phyloP scores from a whole-genome alignment of 441 rosid species.

The Arabidopsis lyrata region DNA sequence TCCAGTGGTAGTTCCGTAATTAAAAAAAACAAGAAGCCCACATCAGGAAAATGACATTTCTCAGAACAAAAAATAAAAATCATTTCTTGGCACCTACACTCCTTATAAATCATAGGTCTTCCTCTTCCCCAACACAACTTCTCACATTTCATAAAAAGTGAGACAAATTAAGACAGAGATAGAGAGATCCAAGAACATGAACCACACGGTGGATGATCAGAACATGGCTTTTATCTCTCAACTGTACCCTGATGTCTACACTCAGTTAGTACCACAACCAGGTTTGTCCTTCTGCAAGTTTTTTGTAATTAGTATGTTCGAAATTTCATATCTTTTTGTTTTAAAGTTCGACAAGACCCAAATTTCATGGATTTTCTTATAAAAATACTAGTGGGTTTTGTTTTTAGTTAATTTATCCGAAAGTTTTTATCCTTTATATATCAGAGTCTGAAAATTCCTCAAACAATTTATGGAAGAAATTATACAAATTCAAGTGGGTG shows the following conservation, averaged over 20 bases:
- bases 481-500: conserved; percentile 23
- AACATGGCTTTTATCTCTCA: conserved; percentile 62
- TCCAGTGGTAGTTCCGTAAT: conserved; percentile 38
- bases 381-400: conserved; percentile 15
- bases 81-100: conserved; percentile 30
- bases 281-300: conserved; percentile 46
- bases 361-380: conserved; percentile 25
- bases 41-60: conserved; percentile 42
- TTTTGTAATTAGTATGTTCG: neutral
- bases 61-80: no score
- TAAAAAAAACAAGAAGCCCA: conserved; percentile 17
- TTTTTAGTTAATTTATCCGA: neutral
- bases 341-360: conserved; percentile 7
- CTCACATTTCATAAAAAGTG: conserved; percentile 49
- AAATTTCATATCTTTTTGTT: neutral
- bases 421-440: neutral
- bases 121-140: conserved; percentile 47
- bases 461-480: neutral
- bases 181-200: conserved; percentile 42
- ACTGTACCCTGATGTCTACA: conserved; percentile 51
- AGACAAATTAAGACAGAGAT: conserved; percentile 30
- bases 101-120: conserved; percentile 43
- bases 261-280: conserved; percentile 59
- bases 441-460: neutral
- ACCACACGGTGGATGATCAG: conserved; percentile 48